These are phyloP conservation scores for Colletotrichum agaves DNA, from an alignment of 2,329 filamentous ascomycete genomes.

Conservation along the genomic window DNA sequence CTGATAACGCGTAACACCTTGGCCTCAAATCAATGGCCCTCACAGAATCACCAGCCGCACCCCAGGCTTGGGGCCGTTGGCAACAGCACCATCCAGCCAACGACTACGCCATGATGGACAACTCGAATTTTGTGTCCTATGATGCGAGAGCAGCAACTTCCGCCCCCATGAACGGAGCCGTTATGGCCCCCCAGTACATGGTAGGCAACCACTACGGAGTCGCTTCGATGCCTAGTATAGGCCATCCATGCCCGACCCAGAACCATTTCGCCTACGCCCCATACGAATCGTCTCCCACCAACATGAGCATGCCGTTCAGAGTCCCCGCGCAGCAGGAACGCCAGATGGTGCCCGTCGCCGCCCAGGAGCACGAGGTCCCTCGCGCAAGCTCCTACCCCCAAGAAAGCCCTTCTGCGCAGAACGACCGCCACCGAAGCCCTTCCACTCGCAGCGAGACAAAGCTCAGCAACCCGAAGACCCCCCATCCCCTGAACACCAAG, in stretches of 20 bases:
- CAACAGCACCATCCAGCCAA: conserved; percentile 53
- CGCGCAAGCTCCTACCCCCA: conserved; percentile 35
- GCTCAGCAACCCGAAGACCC: conserved; percentile 30
- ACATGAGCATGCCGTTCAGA: conserved; percentile 49
- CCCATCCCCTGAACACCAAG: conserved; percentile 47
- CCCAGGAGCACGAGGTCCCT: conserved; percentile 25
- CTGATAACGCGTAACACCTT: neutral
- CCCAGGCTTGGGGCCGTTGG: conserved; percentile 66
- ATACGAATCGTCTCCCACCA: conserved; percentile 51
- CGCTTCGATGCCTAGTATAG: conserved; percentile 53
- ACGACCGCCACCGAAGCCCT: conserved; percentile 30
- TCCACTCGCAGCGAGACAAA: conserved; percentile 34
- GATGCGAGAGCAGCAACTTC: conserved; percentile 54
- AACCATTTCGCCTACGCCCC: conserved; percentile 57
- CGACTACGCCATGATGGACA: conserved; percentile 62
- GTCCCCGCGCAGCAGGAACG: conserved; percentile 44
- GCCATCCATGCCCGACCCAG: conserved; percentile 54
- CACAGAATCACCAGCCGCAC: conserved; percentile 55
- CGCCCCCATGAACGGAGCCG: conserved; percentile 54
- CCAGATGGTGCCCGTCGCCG: conserved; percentile 30
- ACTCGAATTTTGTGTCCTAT: conserved; percentile 59
- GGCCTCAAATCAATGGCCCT: conserved; percentile 54
- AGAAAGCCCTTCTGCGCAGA: conserved; percentile 19
- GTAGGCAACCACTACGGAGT: conserved; percentile 57
- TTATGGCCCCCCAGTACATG: conserved; percentile 59